Conservation (phyloP, 768 basidiomycete genomes). For the Leucosporidium yakuticum region DNA sequence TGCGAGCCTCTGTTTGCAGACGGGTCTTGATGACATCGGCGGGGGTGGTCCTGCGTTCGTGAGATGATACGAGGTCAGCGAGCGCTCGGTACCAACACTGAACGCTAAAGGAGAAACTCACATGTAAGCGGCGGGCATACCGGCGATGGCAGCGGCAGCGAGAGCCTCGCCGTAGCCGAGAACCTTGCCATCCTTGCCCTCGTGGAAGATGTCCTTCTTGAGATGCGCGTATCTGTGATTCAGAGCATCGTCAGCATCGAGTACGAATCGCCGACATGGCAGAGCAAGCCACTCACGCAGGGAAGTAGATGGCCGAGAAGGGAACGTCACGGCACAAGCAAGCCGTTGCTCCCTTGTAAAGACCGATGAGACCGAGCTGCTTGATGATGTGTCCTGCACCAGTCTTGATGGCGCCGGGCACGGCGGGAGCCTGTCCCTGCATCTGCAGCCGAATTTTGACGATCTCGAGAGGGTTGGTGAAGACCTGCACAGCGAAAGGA, state of each 20-base stretch:
- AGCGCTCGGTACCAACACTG: slow-evolving; percentile 55
- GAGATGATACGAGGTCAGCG: neutral
- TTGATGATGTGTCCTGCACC: slow-evolving; percentile 90
- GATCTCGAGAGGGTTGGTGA: slow-evolving; percentile 95
- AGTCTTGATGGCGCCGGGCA: slow-evolving; percentile 61
- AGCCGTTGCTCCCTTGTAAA: slow-evolving; percentile 88
- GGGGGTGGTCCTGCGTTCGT: slow-evolving; percentile 28
- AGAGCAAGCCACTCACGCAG: slow-evolving; percentile 44
- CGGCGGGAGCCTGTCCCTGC: slow-evolving; percentile 90
- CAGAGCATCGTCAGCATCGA: neutral
- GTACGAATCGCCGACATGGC: neutral
- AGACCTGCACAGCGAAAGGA: slow-evolving; percentile 55
- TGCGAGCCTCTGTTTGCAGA: slow-evolving; percentile 83
- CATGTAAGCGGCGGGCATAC: slow-evolving; percentile 81
- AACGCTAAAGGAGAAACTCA: neutral
- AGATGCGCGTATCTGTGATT: slow-evolving; percentile 42
- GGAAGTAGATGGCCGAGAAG: slow-evolving; percentile 62
- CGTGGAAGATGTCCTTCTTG: slow-evolving; percentile 89
- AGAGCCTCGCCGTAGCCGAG: slow-evolving; percentile 86
- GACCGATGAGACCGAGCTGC: slow-evolving; percentile 81
- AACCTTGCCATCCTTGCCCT: slow-evolving; percentile 91
- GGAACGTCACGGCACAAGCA: slow-evolving; percentile 92
- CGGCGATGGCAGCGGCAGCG: slow-evolving; percentile 72
- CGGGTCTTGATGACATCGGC: slow-evolving; percentile 96
- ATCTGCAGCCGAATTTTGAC: slow-evolving; percentile 62